Evolutionary conservation across 106 monocot species (phyloP).

Genomic region (Dioscorea zingiberensis): DNA sequence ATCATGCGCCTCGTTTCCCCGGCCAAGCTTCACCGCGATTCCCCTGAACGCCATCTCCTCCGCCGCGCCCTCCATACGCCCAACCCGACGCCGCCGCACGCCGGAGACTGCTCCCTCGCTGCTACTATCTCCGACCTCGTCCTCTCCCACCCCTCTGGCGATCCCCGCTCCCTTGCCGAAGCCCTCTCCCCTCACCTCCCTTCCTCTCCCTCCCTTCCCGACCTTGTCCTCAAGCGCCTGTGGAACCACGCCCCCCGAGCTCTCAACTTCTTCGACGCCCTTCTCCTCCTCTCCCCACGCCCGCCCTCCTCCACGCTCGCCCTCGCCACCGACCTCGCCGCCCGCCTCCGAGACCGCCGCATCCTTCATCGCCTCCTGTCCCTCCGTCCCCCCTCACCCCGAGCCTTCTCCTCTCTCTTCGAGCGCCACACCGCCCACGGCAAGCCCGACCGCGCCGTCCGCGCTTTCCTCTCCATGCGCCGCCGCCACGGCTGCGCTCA

Average conservation of each 20-base stretch:
- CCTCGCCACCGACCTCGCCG: conserved; percentile 53
- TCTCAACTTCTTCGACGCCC: conserved; percentile 66
- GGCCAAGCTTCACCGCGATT: too few species aligned
- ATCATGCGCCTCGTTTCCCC: too few species aligned
- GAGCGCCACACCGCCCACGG: conserved; percentile 57
- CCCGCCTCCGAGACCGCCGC: conserved; percentile 36
- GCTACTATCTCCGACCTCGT: conserved; percentile 30
- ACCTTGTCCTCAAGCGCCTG: conserved; percentile 63
- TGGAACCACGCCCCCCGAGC: conserved; percentile 64
- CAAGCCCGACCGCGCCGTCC: conserved; percentile 71
- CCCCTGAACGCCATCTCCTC: too few species aligned
- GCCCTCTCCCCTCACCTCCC: conserved; percentile 15
- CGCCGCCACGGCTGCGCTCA: conserved; percentile 49
- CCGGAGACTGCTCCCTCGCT: conserved; percentile 1
- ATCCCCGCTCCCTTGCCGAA: conserved; percentile 10
- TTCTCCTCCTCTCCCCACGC: conserved; percentile 34
- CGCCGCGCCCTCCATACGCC: too few species aligned
- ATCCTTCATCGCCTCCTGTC: conserved; percentile 28
- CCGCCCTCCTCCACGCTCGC: conserved; percentile 38
- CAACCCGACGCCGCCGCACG: too few species aligned
- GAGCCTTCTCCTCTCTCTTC: conserved; percentile 60
- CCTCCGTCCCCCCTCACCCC: conserved; percentile 30
- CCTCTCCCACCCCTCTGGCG: conserved; percentile 20
- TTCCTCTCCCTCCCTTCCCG: conserved; percentile 14
- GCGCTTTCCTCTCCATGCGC: conserved; percentile 69